phyloP scores from a whole-genome alignment of 805 yeast genomes.

The Kockiozyma suomiensis region DNA sequence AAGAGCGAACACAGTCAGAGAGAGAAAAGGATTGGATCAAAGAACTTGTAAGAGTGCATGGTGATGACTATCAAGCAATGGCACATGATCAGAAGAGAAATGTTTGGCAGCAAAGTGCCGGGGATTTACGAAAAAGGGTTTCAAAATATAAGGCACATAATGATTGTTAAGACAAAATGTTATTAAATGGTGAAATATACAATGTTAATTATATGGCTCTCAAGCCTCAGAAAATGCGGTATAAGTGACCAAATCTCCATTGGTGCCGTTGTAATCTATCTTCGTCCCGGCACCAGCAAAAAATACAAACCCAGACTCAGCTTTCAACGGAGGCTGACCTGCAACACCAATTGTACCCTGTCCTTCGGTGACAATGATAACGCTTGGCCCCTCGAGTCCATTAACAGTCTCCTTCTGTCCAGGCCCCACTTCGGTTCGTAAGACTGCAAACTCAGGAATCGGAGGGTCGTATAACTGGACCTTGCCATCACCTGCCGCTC shows the following conservation, averaged over 20 bases:
- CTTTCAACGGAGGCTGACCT: constrained; percentile 47
- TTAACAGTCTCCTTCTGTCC: constrained; percentile 58
- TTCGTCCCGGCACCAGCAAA: constrained; percentile 79
- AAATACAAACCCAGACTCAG: constrained; percentile 75
- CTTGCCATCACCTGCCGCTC: constrained; percentile 43
- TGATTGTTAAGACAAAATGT: background rate
- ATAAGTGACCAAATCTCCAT: constrained; percentile 66
- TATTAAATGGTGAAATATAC: no score
- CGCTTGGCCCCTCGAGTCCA: constrained; percentile 81
- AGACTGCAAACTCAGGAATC: constrained; percentile 92
- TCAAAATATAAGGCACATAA: constrained; percentile 47
- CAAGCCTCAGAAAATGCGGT: constrained; percentile 85
- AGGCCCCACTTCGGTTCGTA: constrained; percentile 68
- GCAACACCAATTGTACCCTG: constrained; percentile 57
- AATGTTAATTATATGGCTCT: background rate
- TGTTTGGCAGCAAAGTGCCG: constrained; percentile 70
- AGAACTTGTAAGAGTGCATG: constrained; percentile 69
- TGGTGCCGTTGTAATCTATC: constrained; percentile 52
- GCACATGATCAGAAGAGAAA: constrained; percentile 65
- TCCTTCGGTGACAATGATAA: constrained; percentile 82
- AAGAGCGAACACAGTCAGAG: constrained; percentile 61
- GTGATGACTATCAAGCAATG: constrained; percentile 88
- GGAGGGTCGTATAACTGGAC: constrained; percentile 83
- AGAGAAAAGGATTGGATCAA: constrained; percentile 77
- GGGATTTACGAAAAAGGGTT: constrained; percentile 75